Evolutionary conservation across 257 asterid genomes (phyloP), one percentile per base, ranked within the genome.

Genomic region (Striga asiatica): DNA sequence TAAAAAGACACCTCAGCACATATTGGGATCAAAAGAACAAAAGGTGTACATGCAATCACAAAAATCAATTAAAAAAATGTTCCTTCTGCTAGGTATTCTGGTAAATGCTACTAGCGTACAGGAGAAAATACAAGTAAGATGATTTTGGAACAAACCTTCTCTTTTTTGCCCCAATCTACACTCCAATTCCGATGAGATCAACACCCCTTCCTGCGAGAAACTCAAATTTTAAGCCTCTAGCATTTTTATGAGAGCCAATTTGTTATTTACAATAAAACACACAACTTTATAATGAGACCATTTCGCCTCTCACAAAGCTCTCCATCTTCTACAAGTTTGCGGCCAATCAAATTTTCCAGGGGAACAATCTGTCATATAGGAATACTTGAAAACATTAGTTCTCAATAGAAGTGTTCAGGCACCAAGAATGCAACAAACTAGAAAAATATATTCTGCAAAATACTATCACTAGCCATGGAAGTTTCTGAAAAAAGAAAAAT

Each of bases 281-380:
- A 52, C 20, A 35, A 57, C 22, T 50, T 0, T 25, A 56, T 42
- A 52, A 66, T 45, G 58, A 39, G 41, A 91, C 98, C 98, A 56
- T 91, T 91, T 80, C 96, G 80, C 73, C 98, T 82, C 83, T 87
- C 96, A 71, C 98, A 91, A 66, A 91, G 86, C 22, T 91, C 94
- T 67, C 98, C 98, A 43, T 71, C 80, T 79, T 91, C 98, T 43
- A 91, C 97, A 68, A 76, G 94, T 72, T 76, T 84, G 58, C 98
- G 94, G 34, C 98, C 98, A 77, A 84, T 87, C 68, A 79, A 31
- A 74, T 91, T 91, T 65, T 91, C 98, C 78, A 91, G 56, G 3
- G 98, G 98, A 29, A 91, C 82, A 66, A 87, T 76, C 96, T 91
- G 81, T 54, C 57, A 76, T 24, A 69, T 50, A 66, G 48, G 54